Evolutionary conservation across 805 yeast genomes (phyloP), one percentile per base, ranked within the genome.

Genomic region (Candida rishiriensis): DNA sequence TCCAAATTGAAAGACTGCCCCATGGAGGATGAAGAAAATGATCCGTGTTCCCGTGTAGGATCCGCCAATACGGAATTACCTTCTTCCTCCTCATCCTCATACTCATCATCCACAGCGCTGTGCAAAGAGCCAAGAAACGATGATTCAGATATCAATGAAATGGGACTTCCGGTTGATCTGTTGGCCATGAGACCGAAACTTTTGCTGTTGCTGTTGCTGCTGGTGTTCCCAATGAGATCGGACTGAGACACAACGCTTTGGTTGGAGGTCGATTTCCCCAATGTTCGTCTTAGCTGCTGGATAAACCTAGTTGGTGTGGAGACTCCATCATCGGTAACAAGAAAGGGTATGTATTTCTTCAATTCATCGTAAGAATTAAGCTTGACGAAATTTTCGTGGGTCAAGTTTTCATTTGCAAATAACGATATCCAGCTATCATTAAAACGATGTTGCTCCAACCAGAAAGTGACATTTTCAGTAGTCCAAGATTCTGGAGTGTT

Each of bases 361-460:
- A 57, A 50, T 30, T 50, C 73, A 36, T 82, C 87, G 59, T 84
- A 85, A 36, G 82, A 86, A 39, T 80, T 74, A 52, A 89, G 66
- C 40, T 76, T 80, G 18, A 88, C 61, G 54, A 89, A 88, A 26
- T 74, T 67, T 38, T 78, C 74, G 0, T 89, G 88, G 10, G 72
- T 66, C 3, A 89, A 68, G 40, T 78, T 76, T 48, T 79, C 71
- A 36, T 71, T 70, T 34, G 66, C 66, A 61, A 89, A 85, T 14
- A 81, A 74, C 4, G 70, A 75, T n/a, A 75, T 68, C 97, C 97
- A 89, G 12, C 82, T 69, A 3, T 73, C 76, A 51, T 84, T 83
- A 63, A 89, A 89, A 16, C 75, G 72, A 59, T 88, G 74, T n/a
- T 63, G 53, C 8, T 75, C 81, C 21, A 89, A 69, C 95, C 96